Evolutionary conservation across 1,284 basidiomycete genomes (phyloP).

Genomic region (Phellopilus nigrolimitatus): DNA sequence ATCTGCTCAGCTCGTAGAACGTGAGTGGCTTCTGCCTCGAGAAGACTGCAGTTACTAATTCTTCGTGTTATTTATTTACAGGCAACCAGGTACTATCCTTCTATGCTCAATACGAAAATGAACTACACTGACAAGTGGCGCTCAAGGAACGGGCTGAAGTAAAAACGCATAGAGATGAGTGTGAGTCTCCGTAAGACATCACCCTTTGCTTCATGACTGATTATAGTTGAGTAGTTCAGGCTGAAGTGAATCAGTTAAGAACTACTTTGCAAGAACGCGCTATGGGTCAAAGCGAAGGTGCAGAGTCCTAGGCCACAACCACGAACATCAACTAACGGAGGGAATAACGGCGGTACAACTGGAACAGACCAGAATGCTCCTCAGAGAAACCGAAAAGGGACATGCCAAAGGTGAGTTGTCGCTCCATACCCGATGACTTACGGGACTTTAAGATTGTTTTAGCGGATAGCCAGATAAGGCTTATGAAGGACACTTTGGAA

Average conservation of each 20-base stretch:
- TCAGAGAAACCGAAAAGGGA: too few species aligned
- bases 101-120: too few species aligned
- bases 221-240: not conserved
- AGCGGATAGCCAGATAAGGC: too few species aligned
- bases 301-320: not conserved
- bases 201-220: not conserved
- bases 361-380: not conserved
- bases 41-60: too few species aligned
- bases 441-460: too few species aligned
- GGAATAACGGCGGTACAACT: not conserved
- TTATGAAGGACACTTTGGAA: not conserved
- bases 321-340: not conserved
- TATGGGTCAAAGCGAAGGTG: not conserved
- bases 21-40: too few species aligned
- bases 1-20: too few species aligned
- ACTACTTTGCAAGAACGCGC: not conserved
- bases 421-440: too few species aligned
- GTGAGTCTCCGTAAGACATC: not conserved
- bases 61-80: too few species aligned
- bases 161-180: not conserved
- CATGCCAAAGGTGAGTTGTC: too few species aligned
- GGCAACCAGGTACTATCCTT: not conserved
- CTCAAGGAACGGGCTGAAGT: not conserved
- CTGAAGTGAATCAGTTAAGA: not conserved
- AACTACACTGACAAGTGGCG: too few species aligned